Conservation (phyloP, 139 green algal genomes). For the Volvox africanus region DNA sequence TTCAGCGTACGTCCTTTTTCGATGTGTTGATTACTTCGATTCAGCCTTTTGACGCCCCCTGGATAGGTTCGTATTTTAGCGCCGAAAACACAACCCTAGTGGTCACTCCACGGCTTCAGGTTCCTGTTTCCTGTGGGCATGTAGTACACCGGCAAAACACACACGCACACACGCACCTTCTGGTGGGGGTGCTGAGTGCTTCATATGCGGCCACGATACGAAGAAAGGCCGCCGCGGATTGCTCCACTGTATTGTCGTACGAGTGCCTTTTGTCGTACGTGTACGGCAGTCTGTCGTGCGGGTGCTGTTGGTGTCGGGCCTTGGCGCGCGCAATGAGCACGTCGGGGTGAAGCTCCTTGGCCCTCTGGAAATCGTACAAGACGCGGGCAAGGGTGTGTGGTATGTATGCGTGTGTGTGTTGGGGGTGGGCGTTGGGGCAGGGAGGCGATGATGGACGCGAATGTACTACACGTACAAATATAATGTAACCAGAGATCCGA, state of each 20-base stretch:
- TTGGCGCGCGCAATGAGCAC: not conserved
- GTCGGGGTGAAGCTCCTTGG: slow-evolving; percentile 62
- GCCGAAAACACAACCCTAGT: no score
- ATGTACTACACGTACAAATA: no score
- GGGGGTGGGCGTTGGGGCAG: not conserved
- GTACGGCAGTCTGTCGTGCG: not conserved
- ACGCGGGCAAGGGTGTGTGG: not conserved
- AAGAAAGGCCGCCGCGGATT: slow-evolving; percentile 41
- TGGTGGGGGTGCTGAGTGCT: slow-evolving; percentile 38
- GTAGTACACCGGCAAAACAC: not conserved
- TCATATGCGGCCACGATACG: slow-evolving; percentile 54
- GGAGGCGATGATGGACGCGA: no score
- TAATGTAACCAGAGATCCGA: no score
- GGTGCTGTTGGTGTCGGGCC: not conserved
- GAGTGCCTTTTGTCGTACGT: not conserved
- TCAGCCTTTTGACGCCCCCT: no score
- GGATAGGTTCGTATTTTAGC: no score
- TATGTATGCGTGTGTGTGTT: no score
- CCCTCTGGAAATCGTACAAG: slow-evolving; percentile 11
- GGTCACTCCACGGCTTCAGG: no score
- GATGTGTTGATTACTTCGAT: no score
- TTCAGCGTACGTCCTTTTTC: no score
- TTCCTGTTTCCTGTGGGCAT: not conserved
- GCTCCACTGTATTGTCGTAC: not conserved
- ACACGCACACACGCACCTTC: slow-evolving; percentile 5